Base-by-base conservation (phyloP, 2,329 filamentous ascomycete species). In the Tolypocladium pustulatum region DNA sequence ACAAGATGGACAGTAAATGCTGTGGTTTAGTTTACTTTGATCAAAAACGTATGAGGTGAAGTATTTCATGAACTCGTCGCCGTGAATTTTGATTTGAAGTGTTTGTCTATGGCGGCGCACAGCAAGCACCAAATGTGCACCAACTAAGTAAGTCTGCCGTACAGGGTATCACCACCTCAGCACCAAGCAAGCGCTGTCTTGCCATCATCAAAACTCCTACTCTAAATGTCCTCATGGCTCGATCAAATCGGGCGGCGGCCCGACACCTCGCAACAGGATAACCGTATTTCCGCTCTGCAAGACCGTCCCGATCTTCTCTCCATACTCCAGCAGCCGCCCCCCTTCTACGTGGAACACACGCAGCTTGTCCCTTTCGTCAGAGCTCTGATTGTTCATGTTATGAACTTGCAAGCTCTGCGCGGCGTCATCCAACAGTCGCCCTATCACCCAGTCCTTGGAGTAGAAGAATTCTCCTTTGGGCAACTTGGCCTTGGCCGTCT, bases 291-390 rank as follows among this genome's bases (percentile, higher is more conserved):
- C 94, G 64, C 83, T 92, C 63, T 84, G 83, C 60, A 95, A 77
- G 34, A 79, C 80, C 57, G 79, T 78, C 5, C 91, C 91, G 58
- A 96, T 78, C 77, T 93, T 92, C 73, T 97, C 92, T 30, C 82
- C 85, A 67, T 95, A 99, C 61, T 94, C 92, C 62, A 99, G 73
- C 62, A 99, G 72, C 59, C 91, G 78, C 0, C 94, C 94, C 0
- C 88, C 90, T 69, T 99, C 92, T 0, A 99, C 90, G 70, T 97
- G 92, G 68, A 96, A 99, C 0, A 99, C 85, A 10, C 94, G 78
- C 63, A 99, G 71, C 72, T 88, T 88, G 60, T 91, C 87, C 69
- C 88, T 86, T 75, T 95, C 90, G 15, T 87, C 81, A 3, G 81
- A 82, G 0, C 84, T 86, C 65, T 88, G 81, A 66, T 95, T 95